Evolutionary conservation across 139 green algal genomes (phyloP), one percentile per base, ranked within the genome.

Genomic region (Picochlorum sp.): DNA sequence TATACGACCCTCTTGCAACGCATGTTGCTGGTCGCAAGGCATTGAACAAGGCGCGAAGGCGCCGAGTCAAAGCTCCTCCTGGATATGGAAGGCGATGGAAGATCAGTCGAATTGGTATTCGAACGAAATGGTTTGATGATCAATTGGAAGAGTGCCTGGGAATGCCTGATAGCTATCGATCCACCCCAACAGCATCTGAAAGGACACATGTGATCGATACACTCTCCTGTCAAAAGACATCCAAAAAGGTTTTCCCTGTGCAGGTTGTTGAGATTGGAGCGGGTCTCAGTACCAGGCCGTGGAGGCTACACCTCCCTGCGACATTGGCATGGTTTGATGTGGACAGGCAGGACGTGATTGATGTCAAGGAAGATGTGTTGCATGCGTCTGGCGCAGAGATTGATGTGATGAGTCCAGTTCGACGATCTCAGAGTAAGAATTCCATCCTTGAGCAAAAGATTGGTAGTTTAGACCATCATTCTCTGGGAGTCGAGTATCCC

Each of bases 201-300:
- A 41, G 18, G 34, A 58, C 23, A 11, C 24, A 30, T 26, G 24
- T 58, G 8, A 26, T 58, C 23, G 23, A 26, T 11, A 58, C 50
- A 58, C 8, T 58, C 8, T 10, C 50, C 1, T 26, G 50, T 49
- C 34, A 41, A 52, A 7, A 52, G 10, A 52, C 47, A 10, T 7
- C 18, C 6, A 20, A 20, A n/a, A 20, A 52, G 4, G 15, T 7
- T 0, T 23, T 52, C 7, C 47, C 47, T 26, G n/a, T 54, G 47
- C 61, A 76, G 30, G 57, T 78, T 16, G 70, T 77, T 13, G 49
- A 71, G n/a, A 49, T 80, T 57, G 77, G 73, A 3, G 71, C 82
- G 3, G 85, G 85, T 8, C 81, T 89, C 74, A 84, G 90, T 69
- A 78, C 74, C 0, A 72, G 84, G 1, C 76, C 85, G 0, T 90